phyloP scores from a whole-genome alignment of 2,329 filamentous ascomycete genomes.

The Ampelomyces quisqualis region DNA sequence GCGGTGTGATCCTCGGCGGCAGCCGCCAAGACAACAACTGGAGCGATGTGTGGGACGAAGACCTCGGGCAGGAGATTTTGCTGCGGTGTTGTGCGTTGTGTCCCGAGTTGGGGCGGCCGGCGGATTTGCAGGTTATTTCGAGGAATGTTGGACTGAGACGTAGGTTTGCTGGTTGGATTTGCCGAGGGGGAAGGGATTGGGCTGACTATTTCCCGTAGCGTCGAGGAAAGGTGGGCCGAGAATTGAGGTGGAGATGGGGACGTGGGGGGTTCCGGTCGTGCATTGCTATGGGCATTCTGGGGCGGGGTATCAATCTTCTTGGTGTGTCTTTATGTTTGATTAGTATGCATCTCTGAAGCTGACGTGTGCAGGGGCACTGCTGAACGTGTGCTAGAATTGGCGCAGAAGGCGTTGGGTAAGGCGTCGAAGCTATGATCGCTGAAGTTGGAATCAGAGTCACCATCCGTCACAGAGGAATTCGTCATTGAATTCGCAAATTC shows the following conservation, averaged over 20 bases:
- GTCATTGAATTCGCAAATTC: too few relatives aligned
- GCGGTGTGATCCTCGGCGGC: conserved; percentile 81
- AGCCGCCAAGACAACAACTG: conserved; percentile 78
- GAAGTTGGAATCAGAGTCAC: too few relatives aligned
- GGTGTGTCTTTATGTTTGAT: too few relatives aligned
- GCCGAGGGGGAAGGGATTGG: neutral
- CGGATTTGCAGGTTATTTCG: conserved; percentile 72
- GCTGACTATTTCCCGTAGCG: conserved; percentile 40
- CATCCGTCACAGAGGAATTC: too few relatives aligned
- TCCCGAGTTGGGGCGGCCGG: conserved; percentile 66
- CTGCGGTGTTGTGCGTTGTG: conserved; percentile 66
- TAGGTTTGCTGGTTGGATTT: conserved; percentile 17
- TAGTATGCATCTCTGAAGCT: too few relatives aligned
- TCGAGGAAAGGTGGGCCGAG: conserved; percentile 71
- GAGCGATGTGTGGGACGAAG: conserved; percentile 75
- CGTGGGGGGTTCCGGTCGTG: conserved; percentile 57
- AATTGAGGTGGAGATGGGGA: conserved; percentile 66
- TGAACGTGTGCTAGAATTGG: conserved; percentile 1
- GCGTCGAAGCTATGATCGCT: neutral
- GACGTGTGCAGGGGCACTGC: neutral
- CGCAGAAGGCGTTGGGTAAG: neutral
- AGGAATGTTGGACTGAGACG: conserved; percentile 79
- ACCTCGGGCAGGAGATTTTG: conserved; percentile 81
- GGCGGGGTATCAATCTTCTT: conserved; percentile 66
- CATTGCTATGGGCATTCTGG: conserved; percentile 81